Base-by-base conservation (phyloP, 768 basidiomycete genomes). In the Leccinum disarticulatum region DNA sequence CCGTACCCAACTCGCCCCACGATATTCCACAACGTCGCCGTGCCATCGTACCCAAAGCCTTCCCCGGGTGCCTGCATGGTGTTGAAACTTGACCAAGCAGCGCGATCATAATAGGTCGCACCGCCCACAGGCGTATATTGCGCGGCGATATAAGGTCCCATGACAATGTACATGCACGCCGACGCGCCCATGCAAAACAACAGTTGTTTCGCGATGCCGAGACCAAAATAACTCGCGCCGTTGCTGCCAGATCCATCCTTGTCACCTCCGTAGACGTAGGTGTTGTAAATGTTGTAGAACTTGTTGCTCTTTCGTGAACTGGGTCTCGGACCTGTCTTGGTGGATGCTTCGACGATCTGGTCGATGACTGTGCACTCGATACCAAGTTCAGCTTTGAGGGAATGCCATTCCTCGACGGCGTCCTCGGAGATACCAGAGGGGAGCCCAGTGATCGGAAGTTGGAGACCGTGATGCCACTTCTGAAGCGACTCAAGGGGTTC, bases 261-360 rank as follows among this genome's bases (percentile, higher is more conserved):
- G 63, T 81, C 76, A 54, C 73, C 73, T 19, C 80, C 78, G 59
- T 81, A 80, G 38, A 83, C 78, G 59, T 83, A 83, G 27, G 90
- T 92, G 73, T 93, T 93, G 73, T 93, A 91, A 68, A 93, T 90
- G 73, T 91, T 93, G 77, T 90, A 93, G 71, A 93, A 91, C 53
- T 86, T 80, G 55, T 82, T 79, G 52, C 79, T 80, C 51, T 77
- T 75, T 13, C 80, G 76, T 59, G 70, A 61, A 36, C 70, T 73
- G 15, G 75, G 74, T 55, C 68, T 58, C 2, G 68, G 69, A 22
- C 74, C 73, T 17, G 72, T 70, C 62, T 69, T 73, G 15, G 66
- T 55, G 22, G 72, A 70, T 4, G 81, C 78, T 59, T 75, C 75
- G 47, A 77, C 83, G 57, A 93, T 77, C 71, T 87, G 84, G 70